A percentile compares a stretch with the other conserved stretches of the same genome.
Evolutionary conservation across 2,329 filamentous ascomycete species (phyloP).

Genomic region (Massarina eburnea): DNA sequence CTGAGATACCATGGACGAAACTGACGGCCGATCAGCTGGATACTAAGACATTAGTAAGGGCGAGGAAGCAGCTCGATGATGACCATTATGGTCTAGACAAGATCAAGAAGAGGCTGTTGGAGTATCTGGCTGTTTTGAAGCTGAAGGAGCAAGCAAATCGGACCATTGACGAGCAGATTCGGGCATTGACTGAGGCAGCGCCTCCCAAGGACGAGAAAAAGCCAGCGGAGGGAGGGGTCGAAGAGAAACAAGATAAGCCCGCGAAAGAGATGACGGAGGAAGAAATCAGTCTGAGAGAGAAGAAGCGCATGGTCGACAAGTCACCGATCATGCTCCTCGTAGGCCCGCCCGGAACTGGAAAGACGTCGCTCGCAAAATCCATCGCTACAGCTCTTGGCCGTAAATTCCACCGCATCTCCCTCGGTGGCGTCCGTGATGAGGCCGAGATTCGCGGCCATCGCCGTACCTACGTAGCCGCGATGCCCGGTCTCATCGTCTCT

Average conservation of each 20-base stretch:
- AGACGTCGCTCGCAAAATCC: conserved; percentile 92
- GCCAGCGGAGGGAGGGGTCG: conserved; percentile 39
- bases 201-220: conserved; percentile 28
- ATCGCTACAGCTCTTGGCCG: conserved; percentile 88
- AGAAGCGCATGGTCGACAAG: conserved; percentile 87
- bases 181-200: conserved; percentile 52
- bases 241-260: conserved; percentile 46
- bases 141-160: conserved; percentile 90
- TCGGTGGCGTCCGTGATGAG: conserved; percentile 93
- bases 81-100: conserved; percentile 97
- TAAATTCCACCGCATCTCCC: conserved; percentile 95
- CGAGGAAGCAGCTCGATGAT: conserved; percentile 87
- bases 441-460: conserved; percentile 95
- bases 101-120: conserved; percentile 93
- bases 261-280: conserved; percentile 40
- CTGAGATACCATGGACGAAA: conserved; percentile 90
- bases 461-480: conserved; percentile 96
- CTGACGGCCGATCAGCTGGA: conserved; percentile 85
- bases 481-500: conserved; percentile 93
- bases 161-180: conserved; percentile 77
- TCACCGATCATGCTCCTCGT: conserved; percentile 93
- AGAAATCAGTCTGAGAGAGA: conserved; percentile 74
- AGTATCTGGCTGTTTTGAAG: conserved; percentile 94
- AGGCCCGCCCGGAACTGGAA: conserved; percentile 91
- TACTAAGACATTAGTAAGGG: conserved; percentile 72